These are phyloP conservation scores for Rhizopogon roseolus DNA, from an alignment of 768 basidiomycete genomes.

Conservation along the genomic window DNA sequence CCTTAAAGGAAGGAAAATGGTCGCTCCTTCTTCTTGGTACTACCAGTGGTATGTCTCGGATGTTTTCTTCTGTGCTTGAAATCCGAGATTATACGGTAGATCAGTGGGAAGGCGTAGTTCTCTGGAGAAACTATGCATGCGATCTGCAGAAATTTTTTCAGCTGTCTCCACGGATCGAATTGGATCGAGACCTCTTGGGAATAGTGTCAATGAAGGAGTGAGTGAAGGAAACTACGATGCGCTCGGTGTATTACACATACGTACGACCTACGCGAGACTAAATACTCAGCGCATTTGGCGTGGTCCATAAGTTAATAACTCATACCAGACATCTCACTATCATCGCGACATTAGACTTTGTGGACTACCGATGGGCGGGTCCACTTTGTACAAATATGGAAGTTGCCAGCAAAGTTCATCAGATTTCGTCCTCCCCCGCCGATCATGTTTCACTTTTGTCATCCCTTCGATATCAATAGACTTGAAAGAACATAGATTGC, in stretches of 20 bases:
- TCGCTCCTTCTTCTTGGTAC: background rate
- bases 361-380: conserved; percentile 35
- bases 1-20: too few relatives aligned
- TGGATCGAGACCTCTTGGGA: background rate
- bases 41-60: background rate
- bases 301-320: background rate
- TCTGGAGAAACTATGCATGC: conserved; percentile 2
- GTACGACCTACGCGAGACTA: background rate
- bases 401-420: conserved; percentile 14
- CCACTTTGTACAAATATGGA: conserved; percentile 33
- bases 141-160: background rate
- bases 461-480: conserved; percentile 11
- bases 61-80: background rate
- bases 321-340: conserved; percentile 2
- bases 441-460: conserved; percentile 48
- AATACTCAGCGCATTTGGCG: too few relatives aligned
- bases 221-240: too few relatives aligned
- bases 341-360: conserved; percentile 21
- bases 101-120: background rate
- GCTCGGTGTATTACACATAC: background rate
- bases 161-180: conserved; percentile 7
- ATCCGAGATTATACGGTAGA: too few relatives aligned
- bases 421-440: conserved; percentile 24
- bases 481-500: background rate
- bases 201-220: background rate